A percentile compares a stretch with the other conserved stretches of the same genome.
These are phyloP conservation scores for Saccharum hybrid DNA, from an alignment of 202 grass and related monocot species.

Conservation along the genomic window DNA sequence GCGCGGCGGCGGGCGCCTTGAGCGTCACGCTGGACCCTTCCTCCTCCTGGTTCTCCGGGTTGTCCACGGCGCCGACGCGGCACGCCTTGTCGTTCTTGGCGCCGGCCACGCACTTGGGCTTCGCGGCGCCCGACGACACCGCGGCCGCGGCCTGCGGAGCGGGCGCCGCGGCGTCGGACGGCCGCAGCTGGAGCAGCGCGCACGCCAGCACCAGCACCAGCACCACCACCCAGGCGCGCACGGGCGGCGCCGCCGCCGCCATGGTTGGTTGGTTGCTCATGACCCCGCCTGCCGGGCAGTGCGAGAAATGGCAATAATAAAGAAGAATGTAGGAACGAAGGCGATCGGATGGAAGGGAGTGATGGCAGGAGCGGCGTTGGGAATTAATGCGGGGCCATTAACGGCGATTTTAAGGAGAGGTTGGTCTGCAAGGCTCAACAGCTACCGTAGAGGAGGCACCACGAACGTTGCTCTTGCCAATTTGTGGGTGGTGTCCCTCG, in stretches of 20 bases:
- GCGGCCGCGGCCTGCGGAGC: no score
- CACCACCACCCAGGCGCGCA: conserved; percentile 41
- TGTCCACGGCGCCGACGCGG: conserved; percentile 52
- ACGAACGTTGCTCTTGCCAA: no score
- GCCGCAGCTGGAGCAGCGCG: conserved; percentile 29
- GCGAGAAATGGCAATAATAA: background rate
- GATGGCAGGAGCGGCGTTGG: background rate
- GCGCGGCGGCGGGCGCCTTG: conserved; percentile 30
- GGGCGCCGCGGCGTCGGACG: background rate
- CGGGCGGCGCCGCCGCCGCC: conserved; percentile 48
- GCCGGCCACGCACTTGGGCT: conserved; percentile 46
- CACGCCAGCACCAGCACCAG: conserved; percentile 36
- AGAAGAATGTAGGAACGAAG: background rate
- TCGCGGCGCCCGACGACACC: conserved; percentile 1
- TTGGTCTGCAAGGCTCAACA: background rate
- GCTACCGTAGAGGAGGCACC: conserved; percentile 15
- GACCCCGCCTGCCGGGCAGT: no score
- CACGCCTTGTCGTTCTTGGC: conserved; percentile 45
- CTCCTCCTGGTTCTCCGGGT: conserved; percentile 81
- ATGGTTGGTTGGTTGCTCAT: background rate
- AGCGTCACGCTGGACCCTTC: conserved; percentile 43
- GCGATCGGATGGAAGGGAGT: background rate
- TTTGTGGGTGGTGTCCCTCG: conserved; percentile 6
- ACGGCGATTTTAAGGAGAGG: conserved; percentile 37
- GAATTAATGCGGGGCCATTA: conserved; percentile 14